Conservation (phyloP, 345 rosid genomes). For the Hypericum perforatum region DNA sequence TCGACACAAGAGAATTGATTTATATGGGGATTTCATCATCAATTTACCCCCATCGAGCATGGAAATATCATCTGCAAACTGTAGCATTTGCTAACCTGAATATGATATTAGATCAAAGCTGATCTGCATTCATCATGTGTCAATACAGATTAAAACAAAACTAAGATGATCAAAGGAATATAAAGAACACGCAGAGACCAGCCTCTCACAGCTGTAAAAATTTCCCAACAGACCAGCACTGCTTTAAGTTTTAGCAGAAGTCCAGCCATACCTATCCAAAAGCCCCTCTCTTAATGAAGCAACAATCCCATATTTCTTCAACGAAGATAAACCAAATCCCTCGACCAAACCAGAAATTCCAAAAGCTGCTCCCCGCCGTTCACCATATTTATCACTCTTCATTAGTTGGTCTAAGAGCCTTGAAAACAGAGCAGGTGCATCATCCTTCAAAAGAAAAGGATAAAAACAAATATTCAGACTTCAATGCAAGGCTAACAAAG, state of each 20-base stretch:
- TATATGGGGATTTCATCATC: too few relatives aligned
- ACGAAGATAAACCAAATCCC: constrained; percentile 84
- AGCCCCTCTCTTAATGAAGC: constrained; percentile 57
- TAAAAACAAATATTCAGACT: constrained; percentile 1
- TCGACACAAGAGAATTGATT: too few relatives aligned
- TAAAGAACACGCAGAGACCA: too few relatives aligned
- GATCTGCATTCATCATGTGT: too few relatives aligned
- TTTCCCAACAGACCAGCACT: too few relatives aligned
- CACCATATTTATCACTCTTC: constrained; percentile 93
- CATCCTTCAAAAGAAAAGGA: constrained; percentile 41
- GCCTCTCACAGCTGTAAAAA: too few relatives aligned
- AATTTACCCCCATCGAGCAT: too few relatives aligned
- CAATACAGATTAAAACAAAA: too few relatives aligned
- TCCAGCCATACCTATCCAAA: constrained; percentile 52
- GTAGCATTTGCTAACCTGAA: too few relatives aligned
- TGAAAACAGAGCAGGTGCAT: constrained; percentile 59
- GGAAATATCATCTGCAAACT: too few relatives aligned
- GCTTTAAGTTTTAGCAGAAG: background rate
- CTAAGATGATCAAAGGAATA: too few relatives aligned
- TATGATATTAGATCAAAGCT: too few relatives aligned
- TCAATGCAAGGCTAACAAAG: background rate
- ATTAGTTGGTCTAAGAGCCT: constrained; percentile 70
- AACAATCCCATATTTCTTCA: constrained; percentile 69
- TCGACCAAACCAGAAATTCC: constrained; percentile 90
- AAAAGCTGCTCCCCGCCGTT: constrained; percentile 98